Evolutionary conservation across 192 early-diverging fungal genomes (phyloP).

Genomic region (Rhizoclosmatium globosum): DNA sequence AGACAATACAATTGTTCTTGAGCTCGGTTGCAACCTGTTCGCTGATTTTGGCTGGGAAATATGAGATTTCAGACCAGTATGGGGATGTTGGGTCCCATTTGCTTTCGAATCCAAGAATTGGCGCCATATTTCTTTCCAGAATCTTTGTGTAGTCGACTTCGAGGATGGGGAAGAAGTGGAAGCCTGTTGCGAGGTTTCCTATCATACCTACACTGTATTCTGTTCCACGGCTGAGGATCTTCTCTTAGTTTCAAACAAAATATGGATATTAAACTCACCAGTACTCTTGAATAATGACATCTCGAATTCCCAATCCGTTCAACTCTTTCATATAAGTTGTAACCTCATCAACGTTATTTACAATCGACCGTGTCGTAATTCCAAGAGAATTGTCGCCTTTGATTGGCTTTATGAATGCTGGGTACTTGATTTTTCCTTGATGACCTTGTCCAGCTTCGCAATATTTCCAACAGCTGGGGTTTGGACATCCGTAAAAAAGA

Average conservation of each 20-base stretch:
- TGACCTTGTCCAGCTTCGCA: constrained; percentile 33
- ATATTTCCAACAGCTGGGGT: constrained; percentile 33
- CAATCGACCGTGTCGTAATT: constrained; percentile 59
- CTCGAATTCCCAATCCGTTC: constrained; percentile 45
- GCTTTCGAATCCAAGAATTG: constrained; percentile 65
- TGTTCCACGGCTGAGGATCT: constrained; percentile 35
- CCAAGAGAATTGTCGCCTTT: constrained; percentile 69
- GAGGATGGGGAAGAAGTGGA: constrained; percentile 62
- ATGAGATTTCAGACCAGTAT: constrained; percentile 63
- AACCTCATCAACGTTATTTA: constrained; percentile 47
- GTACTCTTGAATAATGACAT: constrained; percentile 66
- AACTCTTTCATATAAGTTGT: constrained; percentile 56
- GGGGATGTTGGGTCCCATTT: constrained; percentile 67
- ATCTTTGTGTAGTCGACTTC: constrained; percentile 65
- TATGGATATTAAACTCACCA: constrained; percentile 19
- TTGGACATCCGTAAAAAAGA: constrained; percentile 45
- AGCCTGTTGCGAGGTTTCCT: constrained; percentile 60
- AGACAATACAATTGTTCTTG: constrained; percentile 44
- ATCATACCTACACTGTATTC: constrained; percentile 66
- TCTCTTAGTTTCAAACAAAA: neutral
- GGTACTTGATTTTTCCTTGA: constrained; percentile 51
- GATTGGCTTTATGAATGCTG: constrained; percentile 65
- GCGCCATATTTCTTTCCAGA: constrained; percentile 46
- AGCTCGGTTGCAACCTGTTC: constrained; percentile 30
- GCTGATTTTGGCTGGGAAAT: constrained; percentile 47